Evolutionary conservation across 2,329 filamentous ascomycete species (phyloP), one percentile per base, ranked within the genome.

Genomic region (Fusarium sp.): DNA sequence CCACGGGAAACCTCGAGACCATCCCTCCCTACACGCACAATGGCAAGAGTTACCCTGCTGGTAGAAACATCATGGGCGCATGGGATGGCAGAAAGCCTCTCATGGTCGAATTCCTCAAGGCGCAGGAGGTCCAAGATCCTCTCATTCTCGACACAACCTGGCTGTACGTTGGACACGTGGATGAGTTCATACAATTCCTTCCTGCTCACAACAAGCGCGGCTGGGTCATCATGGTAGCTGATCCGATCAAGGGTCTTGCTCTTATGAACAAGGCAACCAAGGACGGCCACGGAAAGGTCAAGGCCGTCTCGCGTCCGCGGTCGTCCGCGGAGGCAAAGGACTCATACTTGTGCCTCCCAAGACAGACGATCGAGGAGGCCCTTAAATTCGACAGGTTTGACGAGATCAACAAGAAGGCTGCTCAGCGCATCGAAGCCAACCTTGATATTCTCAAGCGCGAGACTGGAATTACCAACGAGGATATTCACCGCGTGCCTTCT

Each of bases 111-210:
- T 77, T 76, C 28, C 64, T 82, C 6, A 47, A 72, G 6, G 77
- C 74, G 0, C 79, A 82, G 48, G 76, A 75, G 20, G 57, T 74
- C 2, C 79, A 82, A 43, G 65, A 74, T 6, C 78, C 79, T 1
- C 55, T 82, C 4, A 53, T 75, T 1, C 67, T 82, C 1, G 79
- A 76, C 33, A 75, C 72, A 4, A 57, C 30, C 2, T 76, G 74
- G 74, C 35, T 76, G 3, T 24, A n/a, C 0, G 63, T 76, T 10
- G 74, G 75, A 7, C 75, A 76, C 22, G 71, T 74, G 0, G 75
- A 76, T 32, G 74, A 76, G 57, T 76, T 75, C 20, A 30, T 76
- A 2, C 75, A 76, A n/a, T 76, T 76, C 19, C 47, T 76, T 0
- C 75, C 75, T 2, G 61, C 59, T 2, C 41, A 72, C 5, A 75